phyloP scores from a whole-genome alignment of 257 asterid genomes.

The Nicotiana tabacum region DNA sequence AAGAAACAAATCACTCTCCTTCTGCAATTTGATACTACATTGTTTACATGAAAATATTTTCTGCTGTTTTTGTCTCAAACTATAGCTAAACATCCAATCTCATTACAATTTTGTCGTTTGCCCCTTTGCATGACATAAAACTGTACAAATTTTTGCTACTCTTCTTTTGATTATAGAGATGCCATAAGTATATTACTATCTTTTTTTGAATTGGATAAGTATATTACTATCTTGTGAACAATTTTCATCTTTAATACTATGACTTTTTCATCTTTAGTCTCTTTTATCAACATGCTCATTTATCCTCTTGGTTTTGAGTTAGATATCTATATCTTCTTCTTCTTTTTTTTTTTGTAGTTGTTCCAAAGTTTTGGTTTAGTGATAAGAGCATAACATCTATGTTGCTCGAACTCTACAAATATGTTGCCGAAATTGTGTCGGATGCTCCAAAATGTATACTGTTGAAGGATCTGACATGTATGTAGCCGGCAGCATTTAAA shows the following conservation, averaged over 20 bases:
- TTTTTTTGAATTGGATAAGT: too few relatives aligned
- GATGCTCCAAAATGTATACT: too few relatives aligned
- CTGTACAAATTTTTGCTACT: conserved; percentile 40
- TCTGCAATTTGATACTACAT: neutral
- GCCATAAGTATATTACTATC: conserved; percentile 11
- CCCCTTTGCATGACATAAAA: conserved; percentile 29
- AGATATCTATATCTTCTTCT: too few relatives aligned
- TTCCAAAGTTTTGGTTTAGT: too few relatives aligned
- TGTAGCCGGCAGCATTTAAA: too few relatives aligned
- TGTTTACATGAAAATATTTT: neutral
- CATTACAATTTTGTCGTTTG: conserved; percentile 37
- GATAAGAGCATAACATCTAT: too few relatives aligned
- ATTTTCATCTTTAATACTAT: neutral
- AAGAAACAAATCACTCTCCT: conserved; percentile 10
- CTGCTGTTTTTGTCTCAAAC: neutral
- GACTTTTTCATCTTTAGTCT: neutral
- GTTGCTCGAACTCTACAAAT: too few relatives aligned
- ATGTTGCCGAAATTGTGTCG: rapidly evolving
- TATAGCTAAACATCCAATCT: conserved; percentile 12
- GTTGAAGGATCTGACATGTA: too few relatives aligned
- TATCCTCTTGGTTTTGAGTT: neutral
- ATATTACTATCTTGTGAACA: neutral
- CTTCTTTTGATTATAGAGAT: conserved; percentile 28
- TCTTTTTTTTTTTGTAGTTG: too few relatives aligned
- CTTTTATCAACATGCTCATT: neutral